phyloP scores from a whole-genome alignment of 805 yeast genomes.

The Kurtzmaniella fragi region DNA sequence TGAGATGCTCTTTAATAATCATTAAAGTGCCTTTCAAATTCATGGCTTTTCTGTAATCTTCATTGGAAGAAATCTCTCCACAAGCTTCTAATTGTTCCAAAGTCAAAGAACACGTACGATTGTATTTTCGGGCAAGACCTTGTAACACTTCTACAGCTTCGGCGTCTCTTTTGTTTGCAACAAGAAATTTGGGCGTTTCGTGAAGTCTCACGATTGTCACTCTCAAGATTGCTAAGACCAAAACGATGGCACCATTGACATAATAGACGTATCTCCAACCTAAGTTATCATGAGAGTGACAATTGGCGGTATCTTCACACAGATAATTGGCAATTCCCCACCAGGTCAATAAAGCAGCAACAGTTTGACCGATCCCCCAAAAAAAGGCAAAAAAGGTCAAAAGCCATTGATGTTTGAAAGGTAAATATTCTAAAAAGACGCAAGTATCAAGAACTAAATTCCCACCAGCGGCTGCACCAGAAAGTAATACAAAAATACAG shows the following conservation, averaged over 20 bases:
- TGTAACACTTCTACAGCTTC: slow-evolving; percentile 42
- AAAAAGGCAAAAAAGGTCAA: slow-evolving; percentile 45
- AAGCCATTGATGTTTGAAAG: slow-evolving; percentile 46
- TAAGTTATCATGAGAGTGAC: slow-evolving; percentile 45
- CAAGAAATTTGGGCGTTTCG: slow-evolving; percentile 55
- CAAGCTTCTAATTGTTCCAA: slow-evolving; percentile 40
- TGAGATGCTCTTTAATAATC: slow-evolving; percentile 29
- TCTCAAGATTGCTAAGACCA: slow-evolving; percentile 28
- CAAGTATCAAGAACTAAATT: slow-evolving; percentile 52
- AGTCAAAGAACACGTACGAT: slow-evolving; percentile 39
- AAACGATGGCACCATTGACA: slow-evolving; percentile 47
- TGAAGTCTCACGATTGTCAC: slow-evolving; percentile 32
- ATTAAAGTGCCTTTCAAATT: slow-evolving; percentile 15
- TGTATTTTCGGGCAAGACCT: slow-evolving; percentile 43
- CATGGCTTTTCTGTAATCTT: slow-evolving; percentile 15
- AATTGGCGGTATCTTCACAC: slow-evolving; percentile 35
- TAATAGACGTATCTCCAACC: slow-evolving; percentile 59
- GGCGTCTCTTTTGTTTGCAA: slow-evolving; percentile 48
- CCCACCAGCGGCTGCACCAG: slow-evolving; percentile 50
- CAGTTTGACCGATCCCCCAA: slow-evolving; percentile 63
- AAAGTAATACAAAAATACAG: slow-evolving; percentile 42
- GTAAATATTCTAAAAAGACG: slow-evolving; percentile 47
- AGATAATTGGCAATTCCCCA: slow-evolving; percentile 48
- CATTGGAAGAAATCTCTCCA: slow-evolving; percentile 31
- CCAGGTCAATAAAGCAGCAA: slow-evolving; percentile 51